Base-by-base conservation (phyloP, 2,329 filamentous ascomycete genomes). In the Apiospora saccharicola region DNA sequence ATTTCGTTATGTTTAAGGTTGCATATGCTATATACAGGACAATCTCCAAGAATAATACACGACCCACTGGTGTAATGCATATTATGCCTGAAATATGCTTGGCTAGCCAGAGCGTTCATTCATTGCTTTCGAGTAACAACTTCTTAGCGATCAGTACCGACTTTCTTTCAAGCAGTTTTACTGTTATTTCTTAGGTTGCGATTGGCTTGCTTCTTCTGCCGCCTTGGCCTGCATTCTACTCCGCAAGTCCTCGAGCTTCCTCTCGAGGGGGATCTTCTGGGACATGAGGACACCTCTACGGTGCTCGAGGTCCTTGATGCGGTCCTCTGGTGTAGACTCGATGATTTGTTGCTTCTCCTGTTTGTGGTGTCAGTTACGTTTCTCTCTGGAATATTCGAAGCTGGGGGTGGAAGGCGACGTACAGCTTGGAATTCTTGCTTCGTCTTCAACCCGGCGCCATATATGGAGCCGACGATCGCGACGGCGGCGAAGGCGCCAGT, bases 371-470 rank as follows among this genome's bases (percentile, higher is more conserved):
- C 57, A 64, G 41, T 12, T 43, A 19, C 16, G 22, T 14, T 47
- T n/a, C 7, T 37, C 30, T 57, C 4, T 22, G n/a, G 51, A 10
- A 16, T 2, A 3, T 26, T 61, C 53, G 22, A 30, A 16, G 2
- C 6, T 61, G 26, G 30, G 22, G 26, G 13, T 37, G 34, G 19
- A 41, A 37, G 44, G 5, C 24, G 13, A 74, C 77, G 51, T 72
- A 86, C 86, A 76, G 85, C 79, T 74, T 82, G 79, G 75, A 83
- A 86, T 74, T 88, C 85, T 72, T 83, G 81, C 73, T 86, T 84
- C 68, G 83, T 82, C 79, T 87, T 88, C 67, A 88, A 77, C 67
- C 85, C 84, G 8, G 86, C 86, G 70, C 86, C 86, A 71, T 86
- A 87, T 67, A 86, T 81, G 64, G 84, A 79, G 72, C 86, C 86